Conservation (phyloP, 345 rosid species). For the Nephelium lappaceum region DNA sequence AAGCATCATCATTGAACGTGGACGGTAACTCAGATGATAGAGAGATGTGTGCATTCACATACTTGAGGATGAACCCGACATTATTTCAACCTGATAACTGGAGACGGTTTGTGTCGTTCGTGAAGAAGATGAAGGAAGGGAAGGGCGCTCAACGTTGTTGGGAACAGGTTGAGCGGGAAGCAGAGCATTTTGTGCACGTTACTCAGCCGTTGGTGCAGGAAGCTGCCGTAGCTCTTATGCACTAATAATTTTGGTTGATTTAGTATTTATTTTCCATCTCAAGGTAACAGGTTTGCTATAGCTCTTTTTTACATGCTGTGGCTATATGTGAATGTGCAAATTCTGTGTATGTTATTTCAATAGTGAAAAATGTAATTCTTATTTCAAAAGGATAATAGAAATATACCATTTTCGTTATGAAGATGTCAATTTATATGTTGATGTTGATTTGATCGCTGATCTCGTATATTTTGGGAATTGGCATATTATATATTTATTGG, state of each 20-base stretch:
- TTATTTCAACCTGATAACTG: conserved; percentile 79
- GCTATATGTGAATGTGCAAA: conserved; percentile 11
- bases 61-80: conserved; percentile 87
- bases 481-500: too few species aligned
- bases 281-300: conserved; percentile 15
- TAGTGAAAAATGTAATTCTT: not conserved
- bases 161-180: conserved; percentile 96
- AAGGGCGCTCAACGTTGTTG: conserved; percentile 50
- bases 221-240: conserved; percentile 72
- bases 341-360: not conserved
- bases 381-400: not conserved
- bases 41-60: conserved; percentile 97
- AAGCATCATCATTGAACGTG: conserved; percentile 59
- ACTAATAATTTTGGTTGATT: conserved; percentile 26
- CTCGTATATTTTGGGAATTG: too few species aligned
- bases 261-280: not conserved
- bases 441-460: not conserved
- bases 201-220: conserved; percentile 78
- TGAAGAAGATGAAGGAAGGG: conserved; percentile 93
- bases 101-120: conserved; percentile 85
- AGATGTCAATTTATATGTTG: not conserved
- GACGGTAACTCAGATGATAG: conserved; percentile 38
- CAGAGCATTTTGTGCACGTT: conserved; percentile 75
- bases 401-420: not conserved
- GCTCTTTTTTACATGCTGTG: conserved; percentile 33